Evolutionary conservation across 495 filamentous ascomycete species (phyloP).

Genomic region (Choiromyces venosus): DNA sequence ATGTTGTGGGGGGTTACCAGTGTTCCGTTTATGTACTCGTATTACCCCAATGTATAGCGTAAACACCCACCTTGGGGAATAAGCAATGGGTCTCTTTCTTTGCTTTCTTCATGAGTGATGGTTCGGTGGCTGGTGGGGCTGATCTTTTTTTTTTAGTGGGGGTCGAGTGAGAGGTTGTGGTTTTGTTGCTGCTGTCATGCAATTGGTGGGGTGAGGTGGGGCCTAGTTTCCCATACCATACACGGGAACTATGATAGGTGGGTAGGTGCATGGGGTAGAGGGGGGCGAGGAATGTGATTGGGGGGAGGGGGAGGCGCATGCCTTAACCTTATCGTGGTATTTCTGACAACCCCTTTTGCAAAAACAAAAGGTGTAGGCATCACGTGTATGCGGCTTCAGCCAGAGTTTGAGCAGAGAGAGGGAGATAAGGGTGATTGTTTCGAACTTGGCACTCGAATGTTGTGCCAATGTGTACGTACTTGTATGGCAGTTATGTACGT

Average conservation of each 20-base stretch:
- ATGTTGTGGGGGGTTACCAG: background rate
- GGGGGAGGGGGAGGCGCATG: background rate
- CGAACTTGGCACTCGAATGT: background rate
- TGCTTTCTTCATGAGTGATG: background rate
- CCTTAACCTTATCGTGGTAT: background rate
- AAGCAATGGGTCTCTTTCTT: background rate
- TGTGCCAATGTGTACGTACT: background rate
- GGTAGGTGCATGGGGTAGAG: background rate
- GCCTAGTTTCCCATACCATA: background rate
- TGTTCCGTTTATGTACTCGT: background rate
- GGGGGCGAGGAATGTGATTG: background rate
- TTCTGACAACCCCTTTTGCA: background rate
- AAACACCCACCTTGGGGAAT: background rate
- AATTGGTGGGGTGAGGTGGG: background rate
- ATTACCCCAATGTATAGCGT: background rate
- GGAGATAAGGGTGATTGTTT: background rate
- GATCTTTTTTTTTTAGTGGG: background rate
- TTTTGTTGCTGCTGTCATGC: background rate
- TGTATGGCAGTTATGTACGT: background rate
- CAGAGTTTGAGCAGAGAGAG: background rate
- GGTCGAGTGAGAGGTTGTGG: background rate
- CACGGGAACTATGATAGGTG: background rate
- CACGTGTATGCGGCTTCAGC: background rate
- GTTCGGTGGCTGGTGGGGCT: background rate
- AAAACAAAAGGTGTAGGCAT: background rate